A percentile compares a stretch with the other conserved stretches of the same genome.
Conservation (phyloP, 257 asterid genomes). For the Solanum chaucha region DNA sequence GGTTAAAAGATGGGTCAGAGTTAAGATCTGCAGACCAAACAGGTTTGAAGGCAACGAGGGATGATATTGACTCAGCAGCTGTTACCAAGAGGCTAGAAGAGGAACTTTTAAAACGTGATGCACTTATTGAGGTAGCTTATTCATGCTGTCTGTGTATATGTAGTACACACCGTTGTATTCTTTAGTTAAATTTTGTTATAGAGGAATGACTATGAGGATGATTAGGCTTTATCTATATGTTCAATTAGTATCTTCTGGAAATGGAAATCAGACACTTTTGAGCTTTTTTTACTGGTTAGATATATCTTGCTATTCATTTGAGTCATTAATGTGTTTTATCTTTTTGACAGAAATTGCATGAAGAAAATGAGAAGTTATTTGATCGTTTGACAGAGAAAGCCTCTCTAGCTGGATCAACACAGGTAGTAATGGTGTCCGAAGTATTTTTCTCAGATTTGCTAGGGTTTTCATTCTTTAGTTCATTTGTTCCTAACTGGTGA, state of each 20-base stretch:
- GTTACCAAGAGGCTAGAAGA: conserved; percentile 92
- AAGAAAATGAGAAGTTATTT: conserved; percentile 93
- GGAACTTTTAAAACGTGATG: conserved; percentile 90
- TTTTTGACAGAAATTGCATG: conserved; percentile 76
- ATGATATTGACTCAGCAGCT: conserved; percentile 59
- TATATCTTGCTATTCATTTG: neutral
- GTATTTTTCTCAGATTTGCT: neutral
- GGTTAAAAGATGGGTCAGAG: conserved; percentile 34
- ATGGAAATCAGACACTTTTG: neutral
- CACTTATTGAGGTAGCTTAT: conserved; percentile 82
- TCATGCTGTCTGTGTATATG: neutral
- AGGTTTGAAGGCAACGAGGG: conserved; percentile 30
- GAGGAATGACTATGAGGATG: neutral
- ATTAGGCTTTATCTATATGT: neutral
- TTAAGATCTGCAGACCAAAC: conserved; percentile 34
- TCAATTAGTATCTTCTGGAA: neutral
- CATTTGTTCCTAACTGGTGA: neutral
- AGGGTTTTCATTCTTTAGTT: neutral
- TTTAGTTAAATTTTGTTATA: neutral
- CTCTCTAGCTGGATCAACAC: conserved; percentile 66
- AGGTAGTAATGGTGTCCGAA: conserved; percentile 29
- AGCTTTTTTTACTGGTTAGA: neutral
- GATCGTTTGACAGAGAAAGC: conserved; percentile 91
- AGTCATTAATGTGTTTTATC: neutral
- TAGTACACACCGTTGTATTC: neutral